Base-by-base conservation (phyloP, 495 filamentous ascomycete genomes). In the Aspergillus carlsbadensis region DNA sequence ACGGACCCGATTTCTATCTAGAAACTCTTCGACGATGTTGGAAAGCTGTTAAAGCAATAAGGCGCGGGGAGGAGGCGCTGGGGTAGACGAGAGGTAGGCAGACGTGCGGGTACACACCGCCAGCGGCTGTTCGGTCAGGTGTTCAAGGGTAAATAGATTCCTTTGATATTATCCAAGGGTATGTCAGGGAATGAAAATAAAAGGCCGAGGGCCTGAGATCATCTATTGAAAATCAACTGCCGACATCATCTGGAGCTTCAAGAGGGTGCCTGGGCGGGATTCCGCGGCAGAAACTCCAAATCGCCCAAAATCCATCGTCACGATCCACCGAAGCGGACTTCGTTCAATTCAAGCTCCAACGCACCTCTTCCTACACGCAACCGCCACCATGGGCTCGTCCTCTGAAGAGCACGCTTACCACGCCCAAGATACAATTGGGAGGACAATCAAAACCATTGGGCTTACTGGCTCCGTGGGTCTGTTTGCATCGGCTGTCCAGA, bases 401-500 rank as follows among this genome's bases (percentile, higher is more conserved):
- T 64, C 60, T 18, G 78, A 78, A 69, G 78, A 82, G 56, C 74
- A 81, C 56, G 64, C 64, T 59, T 95, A 91, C 70, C 84, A 89
- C 41, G 87, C 88, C 45, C 82, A 87, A 67, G 92, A 97, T 83
- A 86, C 92, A 57, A 73, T 98, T 57, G 69, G 74, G 48, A 76
- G 78, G 36, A 79, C 87, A 24, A 68, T 90, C 66, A 83, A 82
- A 62, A 81, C 84, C 49, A 85, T 83, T 35, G 56, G 83, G 57
- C 67, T 90, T 55, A 83, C 82, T 49, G 88, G 86, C 67, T 72
- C 75, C 41, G 81, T 81, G 40, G 95, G 94, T 60, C 70, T 87
- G 39, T 76, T 89, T 66, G 65, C 86, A 49, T 86, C 92, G 5
- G 88, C 89, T 26, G 78, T 93, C 47, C 90, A 92, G 75, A 96